Percentiles rank a stretch among this genome's conserved stretches.
Conservation (phyloP, 2,329 filamentous ascomycete species). For the Epichloe glyceriae region DNA sequence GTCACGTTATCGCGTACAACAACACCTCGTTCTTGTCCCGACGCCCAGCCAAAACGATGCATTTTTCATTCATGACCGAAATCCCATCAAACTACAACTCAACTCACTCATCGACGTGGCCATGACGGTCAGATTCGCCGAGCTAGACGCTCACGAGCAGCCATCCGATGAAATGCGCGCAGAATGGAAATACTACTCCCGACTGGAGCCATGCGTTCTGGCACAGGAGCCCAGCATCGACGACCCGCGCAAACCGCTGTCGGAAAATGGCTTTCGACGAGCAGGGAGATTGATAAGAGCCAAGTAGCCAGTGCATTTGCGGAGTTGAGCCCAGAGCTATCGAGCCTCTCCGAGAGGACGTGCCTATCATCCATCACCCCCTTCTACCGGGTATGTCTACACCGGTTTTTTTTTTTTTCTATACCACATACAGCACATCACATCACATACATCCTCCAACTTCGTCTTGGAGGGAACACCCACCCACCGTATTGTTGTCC, state of each 20-base stretch:
- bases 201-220: slow-evolving; percentile 40
- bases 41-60: too few species aligned
- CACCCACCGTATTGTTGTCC: too few species aligned
- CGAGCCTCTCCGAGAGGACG: slow-evolving; percentile 23
- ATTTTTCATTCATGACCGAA: too few species aligned
- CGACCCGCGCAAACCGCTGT: slow-evolving; percentile 29
- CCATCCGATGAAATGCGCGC: slow-evolving; percentile 58
- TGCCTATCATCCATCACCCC: slow-evolving; percentile 48
- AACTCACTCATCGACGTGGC: not conserved
- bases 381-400: slow-evolving; percentile 50
- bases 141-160: slow-evolving; percentile 63
- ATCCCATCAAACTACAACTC: too few species aligned
- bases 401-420: not conserved
- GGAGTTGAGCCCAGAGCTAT: slow-evolving; percentile 23
- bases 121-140: slow-evolving; percentile 18
- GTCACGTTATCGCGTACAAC: too few species aligned
- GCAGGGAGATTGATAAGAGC: not conserved
- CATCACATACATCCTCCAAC: not conserved
- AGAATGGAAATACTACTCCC: slow-evolving; percentile 64
- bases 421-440: too few species aligned
- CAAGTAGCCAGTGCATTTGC: slow-evolving; percentile 14
- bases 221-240: slow-evolving; percentile 42
- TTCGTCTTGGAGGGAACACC: not conserved
- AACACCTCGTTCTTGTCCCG: too few species aligned
- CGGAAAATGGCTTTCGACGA: slow-evolving; percentile 18